Evolutionary conservation across 805 yeast species (phyloP).

Genomic region (Kazachstania kunashirensis): DNA sequence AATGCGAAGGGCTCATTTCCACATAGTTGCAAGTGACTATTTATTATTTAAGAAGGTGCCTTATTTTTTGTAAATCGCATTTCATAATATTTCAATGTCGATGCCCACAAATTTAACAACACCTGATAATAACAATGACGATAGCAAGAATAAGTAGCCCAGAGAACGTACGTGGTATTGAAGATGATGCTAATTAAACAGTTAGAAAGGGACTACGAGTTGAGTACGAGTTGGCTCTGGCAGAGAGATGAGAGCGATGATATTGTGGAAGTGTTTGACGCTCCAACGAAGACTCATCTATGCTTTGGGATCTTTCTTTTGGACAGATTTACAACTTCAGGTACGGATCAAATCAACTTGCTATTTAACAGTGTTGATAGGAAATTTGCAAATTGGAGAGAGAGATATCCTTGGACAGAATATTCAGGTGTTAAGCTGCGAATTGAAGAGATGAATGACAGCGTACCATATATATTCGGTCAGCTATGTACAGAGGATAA

Average conservation of each 20-base stretch:
- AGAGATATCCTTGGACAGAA: constrained; percentile 36
- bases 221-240: constrained; percentile 18
- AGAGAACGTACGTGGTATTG: no score
- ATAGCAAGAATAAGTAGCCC: no score
- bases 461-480: constrained; percentile 22
- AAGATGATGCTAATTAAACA: background rate
- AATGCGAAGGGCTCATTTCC: no score
- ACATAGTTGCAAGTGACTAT: no score
- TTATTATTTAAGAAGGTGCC: background rate
- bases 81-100: background rate
- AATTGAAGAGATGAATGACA: constrained; percentile 8
- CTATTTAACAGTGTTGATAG: constrained; percentile 1
- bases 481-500: constrained; percentile 35
- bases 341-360: constrained; percentile 1
- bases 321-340: constrained; percentile 11
- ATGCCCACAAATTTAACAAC: background rate
- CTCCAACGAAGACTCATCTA: constrained; percentile 16
- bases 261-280: constrained; percentile 12
- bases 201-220: background rate
- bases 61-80: background rate
- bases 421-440: constrained; percentile 21
- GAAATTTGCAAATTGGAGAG: constrained; percentile 30
- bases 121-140: no score
- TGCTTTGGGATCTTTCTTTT: constrained; percentile 24
- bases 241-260: constrained; percentile 14